Conservation (phyloP, 352 stramenopile genomes). For the Hyaloperonospora brassicae region DNA sequence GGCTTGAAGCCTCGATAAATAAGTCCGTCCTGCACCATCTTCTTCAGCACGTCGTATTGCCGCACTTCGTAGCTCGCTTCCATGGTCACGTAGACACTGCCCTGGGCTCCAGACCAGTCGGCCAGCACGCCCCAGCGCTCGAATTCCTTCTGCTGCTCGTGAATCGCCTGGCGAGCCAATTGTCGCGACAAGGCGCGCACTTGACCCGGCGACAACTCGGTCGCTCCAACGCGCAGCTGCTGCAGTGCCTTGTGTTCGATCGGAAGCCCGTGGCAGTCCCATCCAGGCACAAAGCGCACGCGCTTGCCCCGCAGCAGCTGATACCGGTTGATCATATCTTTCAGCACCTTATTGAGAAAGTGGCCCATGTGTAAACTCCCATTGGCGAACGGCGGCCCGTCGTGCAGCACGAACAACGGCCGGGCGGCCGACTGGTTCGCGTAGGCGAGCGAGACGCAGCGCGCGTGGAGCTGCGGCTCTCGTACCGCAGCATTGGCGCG, state of each 20-base stretch:
- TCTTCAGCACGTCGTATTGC: slow-evolving; percentile 95
- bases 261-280: slow-evolving; percentile 98
- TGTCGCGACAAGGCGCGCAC: slow-evolving; percentile 87
- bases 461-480: slow-evolving; percentile 61
- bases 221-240: slow-evolving; percentile 63
- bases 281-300: slow-evolving; percentile 95
- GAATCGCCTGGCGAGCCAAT: slow-evolving; percentile 90
- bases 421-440: slow-evolving; percentile 27
- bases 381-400: slow-evolving; percentile 98
- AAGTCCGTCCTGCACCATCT: slow-evolving; percentile 93
- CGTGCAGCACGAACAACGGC: slow-evolving; percentile 91
- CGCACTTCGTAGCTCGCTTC: slow-evolving; percentile 92
- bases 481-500: slow-evolving; percentile 88
- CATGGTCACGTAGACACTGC: slow-evolving; percentile 91
- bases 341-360: slow-evolving; percentile 89
- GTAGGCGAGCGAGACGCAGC: slow-evolving; percentile 63
- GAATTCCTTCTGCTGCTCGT: slow-evolving; percentile 89
- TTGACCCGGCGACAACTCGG: slow-evolving; percentile 76
- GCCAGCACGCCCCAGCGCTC: slow-evolving; percentile 91
- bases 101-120: slow-evolving; percentile 64
- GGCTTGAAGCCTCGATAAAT: slow-evolving; percentile 97
- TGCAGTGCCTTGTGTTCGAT: slow-evolving; percentile 98
- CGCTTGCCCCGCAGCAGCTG: slow-evolving; percentile 91
- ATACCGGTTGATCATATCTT: slow-evolving; percentile 98
- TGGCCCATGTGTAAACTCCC: slow-evolving; percentile 97